A percentile compares a stretch with the other conserved stretches of the same genome.
These are phyloP conservation scores for Xylariaceae sp. DNA, from an alignment of 2,329 filamentous ascomycete genomes.

Conservation along the genomic window DNA sequence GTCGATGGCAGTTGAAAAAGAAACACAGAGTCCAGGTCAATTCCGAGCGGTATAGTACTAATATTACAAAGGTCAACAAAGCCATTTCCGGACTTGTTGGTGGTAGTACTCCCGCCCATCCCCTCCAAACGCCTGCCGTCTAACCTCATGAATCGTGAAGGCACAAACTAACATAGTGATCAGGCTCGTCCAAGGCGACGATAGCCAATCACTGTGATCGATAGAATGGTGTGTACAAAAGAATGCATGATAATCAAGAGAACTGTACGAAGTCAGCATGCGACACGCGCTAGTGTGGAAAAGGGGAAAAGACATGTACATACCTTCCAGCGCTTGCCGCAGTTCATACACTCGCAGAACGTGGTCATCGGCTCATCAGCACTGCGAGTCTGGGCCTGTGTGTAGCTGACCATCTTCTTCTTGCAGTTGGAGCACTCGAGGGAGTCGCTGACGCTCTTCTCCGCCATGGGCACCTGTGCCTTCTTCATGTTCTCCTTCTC, in stretches of 20 bases:
- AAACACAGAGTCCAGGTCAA: no score
- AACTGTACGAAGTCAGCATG: slow-evolving; percentile 28
- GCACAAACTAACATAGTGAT: background rate
- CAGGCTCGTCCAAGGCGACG: no score
- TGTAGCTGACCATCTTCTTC: slow-evolving; percentile 92
- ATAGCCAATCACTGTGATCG: no score
- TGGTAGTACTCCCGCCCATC: background rate
- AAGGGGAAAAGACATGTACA: slow-evolving; percentile 29
- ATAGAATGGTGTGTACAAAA: background rate
- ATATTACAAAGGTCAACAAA: background rate
- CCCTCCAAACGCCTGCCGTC: background rate
- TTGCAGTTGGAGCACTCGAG: slow-evolving; percentile 90
- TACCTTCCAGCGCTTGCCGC: slow-evolving; percentile 71
- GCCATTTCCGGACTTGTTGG: background rate
- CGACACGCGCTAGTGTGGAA: slow-evolving; percentile 5
- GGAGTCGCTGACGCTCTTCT: slow-evolving; percentile 85
- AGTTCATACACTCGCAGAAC: slow-evolving; percentile 68
- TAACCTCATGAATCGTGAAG: background rate
- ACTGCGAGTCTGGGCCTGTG: slow-evolving; percentile 89
- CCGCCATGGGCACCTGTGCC: slow-evolving; percentile 87
- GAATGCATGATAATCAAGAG: slow-evolving; percentile 17
- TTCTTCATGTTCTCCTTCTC: slow-evolving; percentile 95
- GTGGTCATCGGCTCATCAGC: slow-evolving; percentile 92
- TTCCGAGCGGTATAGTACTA: no score
- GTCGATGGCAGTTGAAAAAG: no score